Evolutionary conservation across 1,139 yeast genomes (phyloP).

Genomic region (Hansenula lynferdii): DNA sequence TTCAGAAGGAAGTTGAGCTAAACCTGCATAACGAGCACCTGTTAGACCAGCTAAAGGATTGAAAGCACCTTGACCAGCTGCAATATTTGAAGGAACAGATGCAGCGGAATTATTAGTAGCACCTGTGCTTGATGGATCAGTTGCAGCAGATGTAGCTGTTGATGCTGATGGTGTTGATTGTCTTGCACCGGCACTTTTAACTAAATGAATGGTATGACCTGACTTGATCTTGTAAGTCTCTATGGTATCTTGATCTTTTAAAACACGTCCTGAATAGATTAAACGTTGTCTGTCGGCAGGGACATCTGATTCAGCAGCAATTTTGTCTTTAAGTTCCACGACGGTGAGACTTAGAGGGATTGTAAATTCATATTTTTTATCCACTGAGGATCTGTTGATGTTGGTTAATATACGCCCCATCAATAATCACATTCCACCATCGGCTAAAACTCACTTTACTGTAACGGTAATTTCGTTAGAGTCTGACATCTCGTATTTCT

Average conservation of each 20-base stretch:
- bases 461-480: conserved; percentile 15
- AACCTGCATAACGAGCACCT: conserved; percentile 95
- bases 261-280: conserved; percentile 90
- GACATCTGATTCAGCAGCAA: conserved; percentile 56
- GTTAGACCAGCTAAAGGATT: conserved; percentile 90
- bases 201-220: conserved; percentile 88
- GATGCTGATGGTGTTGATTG: conserved; percentile 25
- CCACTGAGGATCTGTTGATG: conserved; percentile 48
- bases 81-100: conserved; percentile 63
- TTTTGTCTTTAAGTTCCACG: conserved; percentile 59
- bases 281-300: conserved; percentile 78
- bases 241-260: conserved; percentile 77
- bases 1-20: conserved; percentile 80
- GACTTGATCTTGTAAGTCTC: conserved; percentile 73
- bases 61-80: conserved; percentile 86
- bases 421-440: background rate
- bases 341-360: conserved; percentile 55
- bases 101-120: background rate
- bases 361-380: conserved; percentile 66
- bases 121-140: conserved; percentile 10
- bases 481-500: too few relatives aligned
- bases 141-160: conserved; percentile 18
- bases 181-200: conserved; percentile 56
- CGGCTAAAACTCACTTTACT: conserved; percentile 16
- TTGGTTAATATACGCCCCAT: background rate